phyloP scores from a whole-genome alignment of 148 eudicot species.

The Agrostemma githago region DNA sequence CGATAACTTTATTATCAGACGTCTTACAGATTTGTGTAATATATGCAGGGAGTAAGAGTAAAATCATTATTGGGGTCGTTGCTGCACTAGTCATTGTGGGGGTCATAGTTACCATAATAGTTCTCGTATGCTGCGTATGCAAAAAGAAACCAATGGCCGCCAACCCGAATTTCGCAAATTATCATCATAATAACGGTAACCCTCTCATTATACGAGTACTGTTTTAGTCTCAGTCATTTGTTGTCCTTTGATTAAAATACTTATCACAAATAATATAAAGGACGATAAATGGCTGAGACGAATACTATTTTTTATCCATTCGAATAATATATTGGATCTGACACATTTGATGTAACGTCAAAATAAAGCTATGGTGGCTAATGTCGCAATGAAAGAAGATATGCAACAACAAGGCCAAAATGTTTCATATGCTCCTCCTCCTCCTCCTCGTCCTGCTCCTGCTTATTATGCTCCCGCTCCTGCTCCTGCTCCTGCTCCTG shows the following conservation, averaged over 20 bases:
- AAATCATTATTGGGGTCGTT: neutral
- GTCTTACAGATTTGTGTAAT: neutral
- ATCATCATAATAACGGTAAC: conserved; percentile 7
- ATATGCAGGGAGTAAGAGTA: conserved; percentile 6
- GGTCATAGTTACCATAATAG: neutral
- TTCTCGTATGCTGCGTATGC: conserved; percentile 3
- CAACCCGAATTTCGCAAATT: neutral
- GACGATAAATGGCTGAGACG: too few relatives aligned
- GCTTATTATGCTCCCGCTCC: neutral
- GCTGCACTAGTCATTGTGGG: neutral
- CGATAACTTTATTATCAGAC: neutral
- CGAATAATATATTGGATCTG: neutral
- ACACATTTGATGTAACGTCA: neutral
- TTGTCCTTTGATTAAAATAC: too few relatives aligned
- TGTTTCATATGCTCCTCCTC: neutral
- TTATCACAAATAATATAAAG: too few relatives aligned
- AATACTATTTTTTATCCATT: too few relatives aligned
- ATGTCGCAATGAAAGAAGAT: neutral
- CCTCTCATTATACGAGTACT: neutral
- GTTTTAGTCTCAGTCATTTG: too few relatives aligned
- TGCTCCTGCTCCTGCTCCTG: neutral
- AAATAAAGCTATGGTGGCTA: neutral
- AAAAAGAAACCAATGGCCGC: neutral
- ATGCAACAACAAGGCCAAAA: neutral
- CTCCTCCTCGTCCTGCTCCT: too few relatives aligned